These are phyloP conservation scores for Claviceps pazoutovae DNA, from an alignment of 2,329 filamentous ascomycete genomes.

Conservation along the genomic window DNA sequence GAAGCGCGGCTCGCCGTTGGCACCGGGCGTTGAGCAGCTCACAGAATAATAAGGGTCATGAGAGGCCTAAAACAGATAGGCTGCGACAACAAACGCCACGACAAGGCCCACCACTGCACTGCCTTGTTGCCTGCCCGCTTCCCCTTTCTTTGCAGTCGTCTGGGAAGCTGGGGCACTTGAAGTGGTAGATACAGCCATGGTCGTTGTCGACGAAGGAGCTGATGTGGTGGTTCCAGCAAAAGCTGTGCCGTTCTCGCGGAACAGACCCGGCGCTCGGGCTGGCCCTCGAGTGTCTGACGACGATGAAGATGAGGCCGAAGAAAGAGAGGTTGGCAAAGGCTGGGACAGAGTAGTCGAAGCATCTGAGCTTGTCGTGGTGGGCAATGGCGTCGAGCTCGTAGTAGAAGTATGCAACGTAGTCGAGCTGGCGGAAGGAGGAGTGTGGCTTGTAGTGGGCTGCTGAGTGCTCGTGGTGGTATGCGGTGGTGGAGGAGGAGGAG, in stretches of 20 bases:
- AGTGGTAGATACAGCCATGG: conserved; percentile 13
- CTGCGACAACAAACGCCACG: conserved; percentile 40
- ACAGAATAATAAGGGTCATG: not conserved
- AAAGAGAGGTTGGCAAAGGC: conserved; percentile 3
- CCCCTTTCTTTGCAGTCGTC: conserved; percentile 27
- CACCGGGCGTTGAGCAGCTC: not conserved
- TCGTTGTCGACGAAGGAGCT: conserved; percentile 1
- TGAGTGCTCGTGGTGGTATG: not conserved
- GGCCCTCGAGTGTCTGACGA: conserved; percentile 8
- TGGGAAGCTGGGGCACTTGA: conserved; percentile 15
- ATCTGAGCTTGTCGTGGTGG: conserved; percentile 6
- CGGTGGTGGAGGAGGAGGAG: conserved; percentile 3
- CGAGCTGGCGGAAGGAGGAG: not conserved
- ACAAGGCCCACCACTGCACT: conserved; percentile 40
- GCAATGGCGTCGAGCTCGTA: not conserved
- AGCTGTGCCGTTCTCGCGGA: conserved; percentile 36
- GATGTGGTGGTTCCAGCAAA: conserved; percentile 7
- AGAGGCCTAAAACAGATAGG: conserved; percentile 29
- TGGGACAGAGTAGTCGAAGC: conserved; percentile 1
- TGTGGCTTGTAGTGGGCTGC: not conserved
- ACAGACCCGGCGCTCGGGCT: conserved; percentile 31
- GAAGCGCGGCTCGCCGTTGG: not conserved
- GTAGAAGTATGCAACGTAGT: not conserved
- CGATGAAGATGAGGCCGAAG: conserved; percentile 7
- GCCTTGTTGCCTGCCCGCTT: conserved; percentile 32